These are phyloP conservation scores for Fusarium sp. DNA, from an alignment of 2,329 filamentous ascomycete genomes.

Conservation along the genomic window DNA sequence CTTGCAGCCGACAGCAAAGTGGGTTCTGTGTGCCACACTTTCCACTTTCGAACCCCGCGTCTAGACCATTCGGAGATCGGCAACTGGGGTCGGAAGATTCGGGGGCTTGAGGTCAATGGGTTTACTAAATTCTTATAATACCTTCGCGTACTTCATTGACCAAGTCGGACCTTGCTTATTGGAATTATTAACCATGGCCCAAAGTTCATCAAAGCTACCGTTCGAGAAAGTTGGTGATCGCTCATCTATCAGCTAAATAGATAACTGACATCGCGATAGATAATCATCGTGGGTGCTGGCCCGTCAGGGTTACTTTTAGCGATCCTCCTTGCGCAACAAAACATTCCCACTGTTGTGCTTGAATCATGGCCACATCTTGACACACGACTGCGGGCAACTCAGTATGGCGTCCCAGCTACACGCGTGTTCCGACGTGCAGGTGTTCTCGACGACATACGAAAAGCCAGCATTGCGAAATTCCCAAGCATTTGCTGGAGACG, in stretches of 20 bases:
- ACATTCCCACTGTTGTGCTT: not conserved
- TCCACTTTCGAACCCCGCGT: not conserved
- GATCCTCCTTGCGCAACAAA: not conserved
- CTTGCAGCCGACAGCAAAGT: not conserved
- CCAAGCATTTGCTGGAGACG: slow-evolving; percentile 11
- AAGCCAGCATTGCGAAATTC: slow-evolving; percentile 1
- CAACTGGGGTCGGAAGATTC: not conserved
- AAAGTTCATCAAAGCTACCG: not conserved
- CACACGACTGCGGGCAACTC: slow-evolving; percentile 1
- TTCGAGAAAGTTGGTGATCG: not conserved
- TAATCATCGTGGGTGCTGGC: slow-evolving; percentile 3
- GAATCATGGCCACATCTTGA: slow-evolving; percentile 14
- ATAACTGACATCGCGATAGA: not conserved
- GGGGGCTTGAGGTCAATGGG: not conserved
- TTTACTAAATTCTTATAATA: not conserved
- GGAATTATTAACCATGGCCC: not conserved
- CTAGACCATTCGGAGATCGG: not conserved
- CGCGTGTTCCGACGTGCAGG: slow-evolving; percentile 7
- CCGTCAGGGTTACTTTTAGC: not conserved
- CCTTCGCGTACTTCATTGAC: not conserved
- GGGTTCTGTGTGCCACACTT: not conserved
- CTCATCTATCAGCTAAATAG: fast-evolving
- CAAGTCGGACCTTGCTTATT: not conserved
- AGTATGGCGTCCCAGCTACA: slow-evolving; percentile 10
- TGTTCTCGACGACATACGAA: not conserved